Percentiles rank a stretch among this genome's conserved stretches.
Conservation (phyloP, 1,139 yeast species). For the Geotrichum restrictum region DNA sequence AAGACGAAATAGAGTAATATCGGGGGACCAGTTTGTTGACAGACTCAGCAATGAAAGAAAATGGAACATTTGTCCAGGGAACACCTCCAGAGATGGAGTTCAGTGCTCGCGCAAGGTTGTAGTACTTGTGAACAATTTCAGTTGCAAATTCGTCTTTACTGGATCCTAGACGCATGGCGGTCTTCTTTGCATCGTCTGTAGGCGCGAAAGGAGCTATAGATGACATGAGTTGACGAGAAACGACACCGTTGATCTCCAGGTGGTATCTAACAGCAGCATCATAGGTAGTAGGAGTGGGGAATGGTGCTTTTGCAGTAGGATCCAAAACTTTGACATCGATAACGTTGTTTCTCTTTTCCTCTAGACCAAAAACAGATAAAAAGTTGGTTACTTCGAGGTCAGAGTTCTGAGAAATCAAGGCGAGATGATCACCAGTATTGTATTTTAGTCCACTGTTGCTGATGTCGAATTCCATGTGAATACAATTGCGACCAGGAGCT, state of each 20-base stretch:
- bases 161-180: slow-evolving; percentile 54
- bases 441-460: slow-evolving; percentile 69
- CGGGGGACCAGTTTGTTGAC: slow-evolving; percentile 85
- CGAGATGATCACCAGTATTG: slow-evolving; percentile 93
- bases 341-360: slow-evolving; percentile 51
- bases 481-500: slow-evolving; percentile 66
- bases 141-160: slow-evolving; percentile 66
- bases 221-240: slow-evolving; percentile 80
- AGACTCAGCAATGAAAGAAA: slow-evolving; percentile 77
- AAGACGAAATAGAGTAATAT: slow-evolving; percentile 93
- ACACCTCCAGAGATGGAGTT: slow-evolving; percentile 55
- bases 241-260: slow-evolving; percentile 87
- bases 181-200: slow-evolving; percentile 51
- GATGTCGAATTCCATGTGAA: slow-evolving; percentile 86
- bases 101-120: slow-evolving; percentile 76
- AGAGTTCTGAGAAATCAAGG: slow-evolving; percentile 89
- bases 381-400: slow-evolving; percentile 67
- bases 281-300: slow-evolving; percentile 88
- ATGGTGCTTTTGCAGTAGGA: slow-evolving; percentile 68
- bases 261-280: slow-evolving; percentile 83
- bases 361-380: slow-evolving; percentile 58
- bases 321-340: slow-evolving; percentile 70
- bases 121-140: slow-evolving; percentile 56
- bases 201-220: slow-evolving; percentile 86
- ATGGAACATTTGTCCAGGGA: slow-evolving; percentile 74